phyloP scores from a whole-genome alignment of 495 filamentous ascomycete genomes.

The Neurospora intermedia region DNA sequence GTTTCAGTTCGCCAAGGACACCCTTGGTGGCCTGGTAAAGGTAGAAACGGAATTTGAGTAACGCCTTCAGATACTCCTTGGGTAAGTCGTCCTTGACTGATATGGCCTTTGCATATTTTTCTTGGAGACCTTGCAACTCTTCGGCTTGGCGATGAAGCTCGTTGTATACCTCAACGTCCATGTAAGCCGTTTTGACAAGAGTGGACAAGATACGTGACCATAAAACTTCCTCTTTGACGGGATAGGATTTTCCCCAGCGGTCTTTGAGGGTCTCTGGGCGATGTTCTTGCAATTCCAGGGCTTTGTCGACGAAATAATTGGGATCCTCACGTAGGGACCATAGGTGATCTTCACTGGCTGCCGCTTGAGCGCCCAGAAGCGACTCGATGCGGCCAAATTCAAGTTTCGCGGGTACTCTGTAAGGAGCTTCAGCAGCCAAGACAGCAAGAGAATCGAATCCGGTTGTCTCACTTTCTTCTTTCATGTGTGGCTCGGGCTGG shows the following conservation, averaged over 20 bases:
- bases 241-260: conserved; percentile 17
- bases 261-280: conserved; percentile 27
- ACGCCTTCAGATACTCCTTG: neutral
- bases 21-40: conserved; percentile 32
- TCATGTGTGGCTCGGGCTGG: conserved; percentile 20
- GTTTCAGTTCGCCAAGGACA: conserved; percentile 10
- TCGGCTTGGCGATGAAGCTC: conserved; percentile 9
- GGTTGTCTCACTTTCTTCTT: conserved; percentile 11
- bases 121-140: conserved; percentile 1
- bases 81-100: conserved; percentile 8
- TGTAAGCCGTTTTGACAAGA: conserved; percentile 3
- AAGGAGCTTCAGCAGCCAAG: conserved; percentile 36
- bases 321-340: conserved; percentile 47
- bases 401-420: conserved; percentile 29
- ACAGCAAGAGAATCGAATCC: conserved; percentile 11
- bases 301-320: conserved; percentile 32
- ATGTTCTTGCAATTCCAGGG: conserved; percentile 33
- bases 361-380: conserved; percentile 27
- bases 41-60: conserved; percentile 7
- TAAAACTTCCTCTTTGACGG: conserved; percentile 1
- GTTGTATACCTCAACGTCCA: conserved; percentile 6
- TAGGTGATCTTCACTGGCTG: conserved; percentile 38
- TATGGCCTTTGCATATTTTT: neutral
- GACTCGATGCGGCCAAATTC: conserved; percentile 31
- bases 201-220: conserved; percentile 9